Percentiles rank a stretch among this genome's conserved stretches.
These are phyloP conservation scores for Apiotrichum montevideense DNA, from an alignment of 1,284 basidiomycete species.

Conservation along the genomic window DNA sequence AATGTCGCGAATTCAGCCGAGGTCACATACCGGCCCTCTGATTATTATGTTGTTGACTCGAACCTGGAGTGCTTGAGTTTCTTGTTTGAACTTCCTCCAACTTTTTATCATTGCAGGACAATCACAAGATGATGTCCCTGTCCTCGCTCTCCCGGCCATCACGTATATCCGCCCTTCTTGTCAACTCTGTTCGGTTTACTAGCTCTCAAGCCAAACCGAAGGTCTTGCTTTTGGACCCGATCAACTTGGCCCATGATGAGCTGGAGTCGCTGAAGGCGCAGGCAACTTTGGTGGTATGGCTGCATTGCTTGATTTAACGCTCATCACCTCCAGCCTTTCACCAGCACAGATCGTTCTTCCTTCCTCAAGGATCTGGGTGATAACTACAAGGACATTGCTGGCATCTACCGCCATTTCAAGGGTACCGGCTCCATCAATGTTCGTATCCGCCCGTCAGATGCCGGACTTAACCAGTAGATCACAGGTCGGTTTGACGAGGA, in stretches of 20 bases:
- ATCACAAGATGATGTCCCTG: background rate
- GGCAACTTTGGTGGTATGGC: constrained; percentile 20
- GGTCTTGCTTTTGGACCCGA: constrained; percentile 23
- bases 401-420: constrained; percentile 30
- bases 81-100: too few species aligned
- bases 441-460: background rate
- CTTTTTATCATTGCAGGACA: too few species aligned
- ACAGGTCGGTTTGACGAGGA: constrained; percentile 26
- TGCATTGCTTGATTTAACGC: too few species aligned
- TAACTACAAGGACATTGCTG: constrained; percentile 17
- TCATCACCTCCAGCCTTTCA: constrained; percentile 10
- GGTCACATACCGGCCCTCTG: too few species aligned
- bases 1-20: too few species aligned
- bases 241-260: constrained; percentile 24
- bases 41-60: too few species aligned
- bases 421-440: constrained; percentile 25
- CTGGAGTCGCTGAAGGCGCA: constrained; percentile 9
- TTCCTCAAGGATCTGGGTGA: constrained; percentile 20
- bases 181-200: background rate
- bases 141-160: background rate
- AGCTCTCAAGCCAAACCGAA: constrained; percentile 8
- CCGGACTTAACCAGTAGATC: constrained; percentile 8
- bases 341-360: constrained; percentile 15
- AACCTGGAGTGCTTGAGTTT: too few species aligned
- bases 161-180: too few species aligned